These are phyloP conservation scores for Firmiana major DNA, from an alignment of 345 rosid species.

Conservation along the genomic window DNA sequence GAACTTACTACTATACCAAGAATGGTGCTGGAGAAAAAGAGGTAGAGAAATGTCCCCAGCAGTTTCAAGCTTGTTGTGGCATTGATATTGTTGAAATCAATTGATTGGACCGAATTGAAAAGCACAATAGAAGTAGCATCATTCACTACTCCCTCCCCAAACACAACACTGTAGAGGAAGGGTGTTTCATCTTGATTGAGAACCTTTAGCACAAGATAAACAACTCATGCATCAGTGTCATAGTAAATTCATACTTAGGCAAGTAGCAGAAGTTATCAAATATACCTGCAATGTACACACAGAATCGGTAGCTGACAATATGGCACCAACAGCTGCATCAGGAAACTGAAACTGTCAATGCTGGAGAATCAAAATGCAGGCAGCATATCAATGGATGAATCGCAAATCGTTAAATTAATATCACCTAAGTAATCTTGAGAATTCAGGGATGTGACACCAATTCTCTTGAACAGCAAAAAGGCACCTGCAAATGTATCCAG, in stretches of 20 bases:
- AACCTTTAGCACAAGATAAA: slow-evolving; percentile 36
- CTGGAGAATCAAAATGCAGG: neutral
- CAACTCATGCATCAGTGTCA: neutral
- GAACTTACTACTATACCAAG: slow-evolving; percentile 62
- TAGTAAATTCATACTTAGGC: neutral
- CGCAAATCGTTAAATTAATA: slow-evolving; percentile 7
- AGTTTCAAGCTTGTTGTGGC: slow-evolving; percentile 35
- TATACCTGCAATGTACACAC: slow-evolving; percentile 76
- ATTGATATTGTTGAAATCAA: slow-evolving; percentile 35
- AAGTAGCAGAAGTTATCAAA: neutral
- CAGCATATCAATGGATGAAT: neutral
- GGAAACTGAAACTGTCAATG: slow-evolving; percentile 13
- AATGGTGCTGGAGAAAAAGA: slow-evolving; percentile 53
- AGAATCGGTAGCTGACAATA: slow-evolving; percentile 72
- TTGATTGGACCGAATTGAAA: slow-evolving; percentile 57
- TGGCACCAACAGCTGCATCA: slow-evolving; percentile 63
- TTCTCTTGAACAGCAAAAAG: slow-evolving; percentile 32
- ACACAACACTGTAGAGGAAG: slow-evolving; percentile 66
- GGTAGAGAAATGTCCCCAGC: slow-evolving; percentile 62
- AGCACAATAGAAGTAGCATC: slow-evolving; percentile 80
- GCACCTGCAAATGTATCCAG: slow-evolving; percentile 37
- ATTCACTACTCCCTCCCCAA: slow-evolving; percentile 81
- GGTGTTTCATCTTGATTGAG: slow-evolving; percentile 81
- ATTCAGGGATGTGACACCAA: slow-evolving; percentile 40
- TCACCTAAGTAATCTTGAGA: slow-evolving; percentile 51